Conservation (phyloP, 768 basidiomycete species). For the Dioszegia hungarica region DNA sequence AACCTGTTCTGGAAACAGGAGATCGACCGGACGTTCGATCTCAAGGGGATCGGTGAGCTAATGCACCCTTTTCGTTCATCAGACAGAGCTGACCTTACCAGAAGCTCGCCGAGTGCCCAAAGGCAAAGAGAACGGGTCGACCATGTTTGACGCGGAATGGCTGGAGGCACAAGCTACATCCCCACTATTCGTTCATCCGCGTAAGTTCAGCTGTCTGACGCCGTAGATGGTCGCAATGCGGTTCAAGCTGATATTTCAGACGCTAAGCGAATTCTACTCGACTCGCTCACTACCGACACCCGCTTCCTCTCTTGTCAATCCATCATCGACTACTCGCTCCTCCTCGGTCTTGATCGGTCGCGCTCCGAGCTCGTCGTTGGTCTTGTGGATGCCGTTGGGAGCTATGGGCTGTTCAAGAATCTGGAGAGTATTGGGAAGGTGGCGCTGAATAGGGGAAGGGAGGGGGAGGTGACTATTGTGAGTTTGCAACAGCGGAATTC, state of each 20-base stretch:
- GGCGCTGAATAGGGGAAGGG: constrained; percentile 55
- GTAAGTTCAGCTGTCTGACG: constrained; percentile 14
- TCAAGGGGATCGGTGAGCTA: constrained; percentile 65
- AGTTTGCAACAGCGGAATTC: constrained; percentile 6
- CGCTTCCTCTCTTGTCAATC: constrained; percentile 70
- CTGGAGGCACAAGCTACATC: constrained; percentile 69
- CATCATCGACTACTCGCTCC: constrained; percentile 81
- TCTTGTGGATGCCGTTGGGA: constrained; percentile 79
- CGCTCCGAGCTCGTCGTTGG: constrained; percentile 68
- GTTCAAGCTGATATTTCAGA: constrained; percentile 40
- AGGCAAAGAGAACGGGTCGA: constrained; percentile 51
- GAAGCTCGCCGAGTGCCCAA: constrained; percentile 24
- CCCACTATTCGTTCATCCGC: constrained; percentile 62
- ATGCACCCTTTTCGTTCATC: not conserved
- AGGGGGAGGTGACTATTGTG: constrained; percentile 66
- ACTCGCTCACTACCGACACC: constrained; percentile 66
- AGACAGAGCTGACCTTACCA: constrained; percentile 1
- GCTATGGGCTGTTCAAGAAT: constrained; percentile 79
- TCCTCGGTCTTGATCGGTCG: constrained; percentile 67
- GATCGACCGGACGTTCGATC: constrained; percentile 66
- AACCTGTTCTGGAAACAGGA: constrained; percentile 71
- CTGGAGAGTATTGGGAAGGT: constrained; percentile 82
- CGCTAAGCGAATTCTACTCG: constrained; percentile 65
- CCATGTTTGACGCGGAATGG: constrained; percentile 78
- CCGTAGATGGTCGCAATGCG: too few species aligned